Percentiles rank a stretch among this genome's conserved stretches.
These are phyloP conservation scores for Podaxis sp. DNA, from an alignment of 768 basidiomycete genomes.

Conservation along the genomic window DNA sequence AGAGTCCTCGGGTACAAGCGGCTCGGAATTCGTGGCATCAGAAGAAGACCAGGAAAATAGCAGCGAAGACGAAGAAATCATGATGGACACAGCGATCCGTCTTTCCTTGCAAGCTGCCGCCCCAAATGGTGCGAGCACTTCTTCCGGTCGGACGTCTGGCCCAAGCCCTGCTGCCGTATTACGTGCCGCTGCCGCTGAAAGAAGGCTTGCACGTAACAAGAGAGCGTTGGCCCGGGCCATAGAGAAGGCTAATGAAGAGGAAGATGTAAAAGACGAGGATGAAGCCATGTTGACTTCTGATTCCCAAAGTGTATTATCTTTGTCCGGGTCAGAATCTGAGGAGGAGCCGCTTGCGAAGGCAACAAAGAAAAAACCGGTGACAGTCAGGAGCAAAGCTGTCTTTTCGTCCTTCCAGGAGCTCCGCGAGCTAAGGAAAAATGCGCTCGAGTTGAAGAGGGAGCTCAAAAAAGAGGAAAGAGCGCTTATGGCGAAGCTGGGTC, in stretches of 20 bases:
- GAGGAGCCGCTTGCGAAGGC: slow-evolving; percentile 36
- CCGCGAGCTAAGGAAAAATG: slow-evolving; percentile 23
- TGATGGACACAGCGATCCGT: slow-evolving; percentile 58
- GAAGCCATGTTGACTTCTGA: slow-evolving; percentile 24
- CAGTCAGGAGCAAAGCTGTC: slow-evolving; percentile 22
- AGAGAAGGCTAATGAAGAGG: slow-evolving; percentile 25
- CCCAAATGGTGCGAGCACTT: slow-evolving; percentile 35
- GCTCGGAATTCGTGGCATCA: slow-evolving; percentile 59
- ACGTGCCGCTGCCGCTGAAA: slow-evolving; percentile 56
- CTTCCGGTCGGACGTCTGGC: slow-evolving; percentile 32
- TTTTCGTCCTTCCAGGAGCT: slow-evolving; percentile 35
- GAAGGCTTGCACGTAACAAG: slow-evolving; percentile 38
- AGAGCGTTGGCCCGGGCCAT: slow-evolving; percentile 15
- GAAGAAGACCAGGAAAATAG: slow-evolving; percentile 36
- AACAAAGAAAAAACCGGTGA: slow-evolving; percentile 19
- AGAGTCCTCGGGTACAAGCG: slow-evolving; percentile 53
- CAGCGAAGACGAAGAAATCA: slow-evolving; percentile 47
- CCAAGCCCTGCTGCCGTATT: slow-evolving; percentile 40
- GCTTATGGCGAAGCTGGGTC: slow-evolving; percentile 59
- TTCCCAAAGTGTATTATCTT: slow-evolving; percentile 27
- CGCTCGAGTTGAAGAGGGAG: slow-evolving; percentile 25
- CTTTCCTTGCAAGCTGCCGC: slow-evolving; percentile 44
- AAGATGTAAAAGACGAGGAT: slow-evolving; percentile 29
- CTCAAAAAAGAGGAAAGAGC: slow-evolving; percentile 48
- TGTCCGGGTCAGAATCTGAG: slow-evolving; percentile 22